Conservation (phyloP, 2,329 filamentous ascomycete genomes). For the Emmonsia crescens region DNA sequence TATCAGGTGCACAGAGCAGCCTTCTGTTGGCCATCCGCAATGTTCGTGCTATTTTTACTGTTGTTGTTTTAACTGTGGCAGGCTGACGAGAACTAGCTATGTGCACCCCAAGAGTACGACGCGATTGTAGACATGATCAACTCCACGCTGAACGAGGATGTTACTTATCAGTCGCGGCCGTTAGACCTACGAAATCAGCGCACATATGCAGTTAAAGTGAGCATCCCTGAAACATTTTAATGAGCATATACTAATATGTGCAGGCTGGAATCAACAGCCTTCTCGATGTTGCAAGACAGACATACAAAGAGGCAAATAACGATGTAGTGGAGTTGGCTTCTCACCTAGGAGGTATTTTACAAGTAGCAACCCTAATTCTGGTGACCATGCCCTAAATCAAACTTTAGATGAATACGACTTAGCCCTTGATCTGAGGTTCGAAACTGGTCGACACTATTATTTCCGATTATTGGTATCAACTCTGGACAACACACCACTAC, state of each 20-base stretch:
- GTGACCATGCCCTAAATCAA: conserved; percentile 17
- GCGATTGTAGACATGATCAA: conserved; percentile 56
- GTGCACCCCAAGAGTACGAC: conserved; percentile 50
- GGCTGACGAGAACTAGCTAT: conserved; percentile 39
- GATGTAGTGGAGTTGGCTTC: conserved; percentile 64
- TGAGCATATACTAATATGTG: conserved; percentile 11
- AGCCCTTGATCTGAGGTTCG: conserved; percentile 59
- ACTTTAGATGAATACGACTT: conserved; percentile 47
- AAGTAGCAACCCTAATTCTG: not conserved
- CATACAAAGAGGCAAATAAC: conserved; percentile 77
- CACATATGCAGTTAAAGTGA: conserved; percentile 73
- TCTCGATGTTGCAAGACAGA: conserved; percentile 76
- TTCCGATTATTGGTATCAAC: conserved; percentile 55
- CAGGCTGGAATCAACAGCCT: conserved; percentile 72
- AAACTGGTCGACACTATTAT: conserved; percentile 68
- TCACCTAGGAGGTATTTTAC: conserved; percentile 49
- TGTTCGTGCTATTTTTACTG: conserved; percentile 22
- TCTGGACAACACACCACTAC: conserved; percentile 47
- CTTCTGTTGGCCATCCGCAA: conserved; percentile 58
- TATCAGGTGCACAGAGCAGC: conserved; percentile 52
- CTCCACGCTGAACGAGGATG: conserved; percentile 66
- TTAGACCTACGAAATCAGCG: conserved; percentile 83
- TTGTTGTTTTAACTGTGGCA: not conserved
- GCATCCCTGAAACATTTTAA: not conserved
- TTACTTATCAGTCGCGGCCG: conserved; percentile 63